Evolutionary conservation across 805 yeast genomes (phyloP).

Genomic region (Lachancea sp.): DNA sequence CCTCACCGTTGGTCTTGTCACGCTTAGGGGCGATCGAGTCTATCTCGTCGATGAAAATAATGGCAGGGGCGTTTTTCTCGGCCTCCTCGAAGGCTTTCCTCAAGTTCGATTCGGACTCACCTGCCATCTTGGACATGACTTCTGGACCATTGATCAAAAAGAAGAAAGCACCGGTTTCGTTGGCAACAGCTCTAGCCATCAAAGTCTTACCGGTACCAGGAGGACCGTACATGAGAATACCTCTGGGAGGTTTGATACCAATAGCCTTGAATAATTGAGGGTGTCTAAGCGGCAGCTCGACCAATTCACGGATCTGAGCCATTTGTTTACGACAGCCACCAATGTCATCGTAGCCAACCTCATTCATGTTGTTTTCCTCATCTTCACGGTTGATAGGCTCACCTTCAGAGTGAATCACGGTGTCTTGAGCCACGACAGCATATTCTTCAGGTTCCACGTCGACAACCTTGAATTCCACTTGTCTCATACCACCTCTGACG

Average conservation of each 20-base stretch:
- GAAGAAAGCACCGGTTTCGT: conserved; percentile 98
- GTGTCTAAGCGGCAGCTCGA: conserved; percentile 95
- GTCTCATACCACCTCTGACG: conserved; percentile 99
- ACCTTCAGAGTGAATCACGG: conserved; percentile 97
- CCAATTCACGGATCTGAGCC: conserved; percentile 99
- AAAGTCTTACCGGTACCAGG: conserved; percentile 99
- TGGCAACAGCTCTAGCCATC: conserved; percentile 99
- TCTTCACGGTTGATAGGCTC: conserved; percentile 98
- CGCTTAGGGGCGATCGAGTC: conserved; percentile 99
- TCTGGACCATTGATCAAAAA: conserved; percentile 98
- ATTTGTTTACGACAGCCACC: conserved; percentile 99
- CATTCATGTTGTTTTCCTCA: conserved; percentile 92
- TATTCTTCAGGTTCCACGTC: conserved; percentile 97
- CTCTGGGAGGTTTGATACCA: conserved; percentile 98
- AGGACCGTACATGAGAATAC: conserved; percentile 97
- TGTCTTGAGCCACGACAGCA: conserved; percentile 98
- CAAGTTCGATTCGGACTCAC: conserved; percentile 95
- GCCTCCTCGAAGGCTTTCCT: conserved; percentile 99
- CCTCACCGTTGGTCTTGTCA: conserved; percentile 99
- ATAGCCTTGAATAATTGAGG: conserved; percentile 96
- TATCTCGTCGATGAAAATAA: conserved; percentile 96
- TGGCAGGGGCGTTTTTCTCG: conserved; percentile 96
- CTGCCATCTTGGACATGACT: conserved; percentile 99
- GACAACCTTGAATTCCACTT: conserved; percentile 96
- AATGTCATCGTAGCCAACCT: conserved; percentile 97